Evolutionary conservation across 2,329 filamentous ascomycete species (phyloP), one percentile per base, ranked within the genome.

Genomic region (Penicillium psychrosexuale): DNA sequence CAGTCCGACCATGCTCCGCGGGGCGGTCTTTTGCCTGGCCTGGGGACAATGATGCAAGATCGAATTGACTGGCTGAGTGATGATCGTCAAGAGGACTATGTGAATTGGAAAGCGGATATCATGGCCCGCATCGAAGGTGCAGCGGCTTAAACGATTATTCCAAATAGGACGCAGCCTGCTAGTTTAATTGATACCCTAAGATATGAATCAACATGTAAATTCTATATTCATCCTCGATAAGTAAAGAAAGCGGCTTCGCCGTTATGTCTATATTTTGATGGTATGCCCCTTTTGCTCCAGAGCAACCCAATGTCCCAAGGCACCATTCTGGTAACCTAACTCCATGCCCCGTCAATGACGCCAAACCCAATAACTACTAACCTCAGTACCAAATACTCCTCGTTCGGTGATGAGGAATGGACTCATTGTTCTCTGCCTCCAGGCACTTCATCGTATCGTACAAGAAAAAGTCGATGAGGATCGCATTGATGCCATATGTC

Each of bases 391-490:
- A 97, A 58, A 97, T 96, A 68, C 91, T 95, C 70, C 92, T 84
- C 40, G 92, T 96, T 60, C 92, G 82, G 75, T 97, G 92, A 74
- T 96, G 91, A 5, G 90, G 90, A 57, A 91, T 83, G 33, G 69
- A 69, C 57, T 76, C 77, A 57, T 69, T 64, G 72, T 49, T 85
- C 78, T 61, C 78, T 71, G 76, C 78, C 72, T 97, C 93, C 69
- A 89, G 73, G 68, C 91, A 88, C 72, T 97, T 99, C 76, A 94
- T 91, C 17, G 88, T 85, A 75, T 99, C 94, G 70, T 99, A 99
- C 52, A 99, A 78, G 73, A 97, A 96, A 75, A 97, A 99, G 73
- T 99, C 94, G 60, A 99, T 94, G 65, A 99, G 74, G 37, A 97
- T 90, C 27, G 94, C 92, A 70, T 99, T 99, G 59, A 88, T 72